Percentiles rank a stretch among this genome's conserved stretches.
Conservation (phyloP, 2,329 filamentous ascomycete species). For the Beauveria scarabaeidicola region DNA sequence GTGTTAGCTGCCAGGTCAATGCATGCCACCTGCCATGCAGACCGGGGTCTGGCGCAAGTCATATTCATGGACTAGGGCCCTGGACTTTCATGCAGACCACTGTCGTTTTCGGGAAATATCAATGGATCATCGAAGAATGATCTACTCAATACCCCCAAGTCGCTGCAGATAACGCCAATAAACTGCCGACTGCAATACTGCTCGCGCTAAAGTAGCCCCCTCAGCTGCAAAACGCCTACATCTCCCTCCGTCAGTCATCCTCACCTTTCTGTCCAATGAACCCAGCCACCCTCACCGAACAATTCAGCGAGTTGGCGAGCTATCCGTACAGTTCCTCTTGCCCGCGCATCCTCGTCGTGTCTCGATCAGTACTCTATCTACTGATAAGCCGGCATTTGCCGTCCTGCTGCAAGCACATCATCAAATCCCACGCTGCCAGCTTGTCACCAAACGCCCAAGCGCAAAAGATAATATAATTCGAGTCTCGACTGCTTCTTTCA, state of each 20-base stretch:
- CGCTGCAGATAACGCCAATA: not conserved
- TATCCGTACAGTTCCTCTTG: not conserved
- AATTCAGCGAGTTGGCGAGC: not conserved
- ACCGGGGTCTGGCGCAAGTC: conserved; percentile 1
- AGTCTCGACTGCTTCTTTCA: not conserved
- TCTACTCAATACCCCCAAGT: not conserved
- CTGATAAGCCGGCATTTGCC: not conserved
- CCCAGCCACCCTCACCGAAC: not conserved
- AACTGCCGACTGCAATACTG: not conserved
- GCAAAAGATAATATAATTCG: not conserved
- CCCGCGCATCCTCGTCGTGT: not conserved
- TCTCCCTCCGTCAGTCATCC: not conserved
- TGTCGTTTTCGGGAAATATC: not conserved
- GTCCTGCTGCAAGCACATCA: not conserved
- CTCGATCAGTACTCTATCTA: not conserved
- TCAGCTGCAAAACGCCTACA: not conserved
- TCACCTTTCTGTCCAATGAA: not conserved
- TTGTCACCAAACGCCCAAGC: not conserved
- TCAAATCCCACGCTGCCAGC: not conserved
- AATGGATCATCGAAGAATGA: not conserved
- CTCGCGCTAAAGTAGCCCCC: not conserved
- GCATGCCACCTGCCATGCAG: not conserved
- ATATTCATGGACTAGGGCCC: not conserved
- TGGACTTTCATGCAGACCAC: not conserved
- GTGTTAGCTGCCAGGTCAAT: not conserved